phyloP scores from a whole-genome alignment of 1,284 basidiomycete species.

The Pseudozyma hubeiensis region DNA sequence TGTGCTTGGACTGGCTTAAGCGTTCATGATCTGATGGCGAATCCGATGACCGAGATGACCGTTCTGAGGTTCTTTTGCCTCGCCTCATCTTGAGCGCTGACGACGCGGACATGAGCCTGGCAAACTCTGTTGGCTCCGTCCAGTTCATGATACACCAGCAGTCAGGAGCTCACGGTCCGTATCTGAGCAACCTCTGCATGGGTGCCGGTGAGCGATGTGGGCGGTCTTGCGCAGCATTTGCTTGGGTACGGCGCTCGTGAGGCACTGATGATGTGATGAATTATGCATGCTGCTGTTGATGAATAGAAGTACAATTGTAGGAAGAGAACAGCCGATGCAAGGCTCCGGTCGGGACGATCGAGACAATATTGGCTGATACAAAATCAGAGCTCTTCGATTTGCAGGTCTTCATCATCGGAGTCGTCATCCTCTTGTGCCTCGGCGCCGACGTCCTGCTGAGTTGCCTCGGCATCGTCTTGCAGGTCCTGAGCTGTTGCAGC shows the following conservation, averaged over 20 bases:
- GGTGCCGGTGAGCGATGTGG: background rate
- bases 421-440: constrained; percentile 44
- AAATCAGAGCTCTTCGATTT: constrained; percentile 61
- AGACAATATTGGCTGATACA: background rate
- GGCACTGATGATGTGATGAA: too few species aligned
- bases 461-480: constrained; percentile 46
- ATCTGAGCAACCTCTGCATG: background rate
- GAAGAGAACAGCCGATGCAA: background rate
- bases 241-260: background rate
- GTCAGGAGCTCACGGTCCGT: background rate
- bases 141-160: background rate
- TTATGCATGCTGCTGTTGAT: background rate
- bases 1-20: too few species aligned
- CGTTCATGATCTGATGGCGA: background rate
- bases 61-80: too few species aligned
- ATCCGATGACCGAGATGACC: constrained; percentile 1
- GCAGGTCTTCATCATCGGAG: constrained; percentile 58
- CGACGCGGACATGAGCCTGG: constrained; percentile 4
- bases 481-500: constrained; percentile 52
- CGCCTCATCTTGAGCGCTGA: background rate
- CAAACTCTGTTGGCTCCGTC: background rate
- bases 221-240: background rate
- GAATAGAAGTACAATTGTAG: constrained; percentile 18
- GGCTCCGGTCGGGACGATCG: too few species aligned
- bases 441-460: constrained; percentile 46